phyloP scores from a whole-genome alignment of 2,329 filamentous ascomycete genomes.

The Leptosphaerulina australis region DNA sequence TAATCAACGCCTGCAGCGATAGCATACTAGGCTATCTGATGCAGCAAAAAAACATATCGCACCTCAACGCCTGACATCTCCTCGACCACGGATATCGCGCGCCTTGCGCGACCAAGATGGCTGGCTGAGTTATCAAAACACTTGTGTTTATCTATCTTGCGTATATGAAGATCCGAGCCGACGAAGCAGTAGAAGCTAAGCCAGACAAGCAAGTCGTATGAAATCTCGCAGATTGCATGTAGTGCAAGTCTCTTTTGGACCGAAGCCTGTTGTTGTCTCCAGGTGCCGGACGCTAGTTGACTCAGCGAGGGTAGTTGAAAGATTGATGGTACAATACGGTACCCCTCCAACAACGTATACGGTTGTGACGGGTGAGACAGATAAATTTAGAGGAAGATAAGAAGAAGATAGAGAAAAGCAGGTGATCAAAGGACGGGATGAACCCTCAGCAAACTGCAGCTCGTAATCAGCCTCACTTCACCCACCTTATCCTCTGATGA shows the following conservation, averaged over 20 bases:
- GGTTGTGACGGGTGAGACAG: neutral
- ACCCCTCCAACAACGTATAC: neutral
- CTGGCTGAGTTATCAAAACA: neutral
- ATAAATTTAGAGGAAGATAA: too few species aligned
- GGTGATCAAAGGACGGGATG: neutral
- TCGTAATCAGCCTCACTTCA: conserved; percentile 13
- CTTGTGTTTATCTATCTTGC: too few species aligned
- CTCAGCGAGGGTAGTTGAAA: neutral
- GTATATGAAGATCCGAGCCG: neutral
- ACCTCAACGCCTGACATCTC: conserved; percentile 41
- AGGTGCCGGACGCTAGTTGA: neutral
- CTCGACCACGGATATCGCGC: neutral
- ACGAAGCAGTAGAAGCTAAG: neutral
- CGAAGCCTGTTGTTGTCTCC: conserved; percentile 2
- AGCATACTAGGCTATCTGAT: neutral
- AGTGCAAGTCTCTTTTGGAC: neutral
- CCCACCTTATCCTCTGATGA: conserved; percentile 14
- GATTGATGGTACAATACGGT: neutral
- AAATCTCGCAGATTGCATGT: too few species aligned
- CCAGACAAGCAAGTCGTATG: neutral
- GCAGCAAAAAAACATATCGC: conserved; percentile 13
- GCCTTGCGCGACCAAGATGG: neutral
- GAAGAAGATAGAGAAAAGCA: neutral
- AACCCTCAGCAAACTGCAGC: neutral
- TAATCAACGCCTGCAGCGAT: neutral